Conservation (phyloP, 257 asterid species). For the Gentiana macrophylla region DNA sequence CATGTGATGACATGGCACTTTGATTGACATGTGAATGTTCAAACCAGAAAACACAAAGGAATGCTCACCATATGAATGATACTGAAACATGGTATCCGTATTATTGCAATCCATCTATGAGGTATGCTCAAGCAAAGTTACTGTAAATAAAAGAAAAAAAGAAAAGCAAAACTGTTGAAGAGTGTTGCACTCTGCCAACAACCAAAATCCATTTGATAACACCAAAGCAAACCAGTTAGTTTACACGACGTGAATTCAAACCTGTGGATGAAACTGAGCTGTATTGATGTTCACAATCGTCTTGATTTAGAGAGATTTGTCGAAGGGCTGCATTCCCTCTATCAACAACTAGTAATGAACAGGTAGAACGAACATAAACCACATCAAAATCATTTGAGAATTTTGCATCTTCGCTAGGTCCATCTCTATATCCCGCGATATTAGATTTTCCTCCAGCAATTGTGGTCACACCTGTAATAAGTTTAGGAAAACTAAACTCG, state of each 20-base stretch:
- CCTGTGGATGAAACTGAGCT: slow-evolving; percentile 67
- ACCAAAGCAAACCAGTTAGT: slow-evolving; percentile 1
- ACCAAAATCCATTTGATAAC: background rate
- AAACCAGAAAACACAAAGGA: too few relatives aligned
- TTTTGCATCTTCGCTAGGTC: slow-evolving; percentile 96
- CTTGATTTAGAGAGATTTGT: slow-evolving; percentile 72
- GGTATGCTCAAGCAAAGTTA: too few relatives aligned
- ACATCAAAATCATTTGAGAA: slow-evolving; percentile 89
- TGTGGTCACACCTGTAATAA: slow-evolving; percentile 80
- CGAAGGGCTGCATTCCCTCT: slow-evolving; percentile 98
- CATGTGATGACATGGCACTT: too few relatives aligned
- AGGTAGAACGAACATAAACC: slow-evolving; percentile 65
- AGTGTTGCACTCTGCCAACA: background rate
- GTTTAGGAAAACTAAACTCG: slow-evolving; percentile 8
- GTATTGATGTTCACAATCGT: slow-evolving; percentile 66
- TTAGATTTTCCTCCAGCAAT: slow-evolving; percentile 98
- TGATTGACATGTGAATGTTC: too few relatives aligned
- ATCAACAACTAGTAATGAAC: slow-evolving; percentile 80
- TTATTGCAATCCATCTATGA: too few relatives aligned
- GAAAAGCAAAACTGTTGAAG: background rate
- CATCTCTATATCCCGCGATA: slow-evolving; percentile 87
- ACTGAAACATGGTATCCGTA: too few relatives aligned
- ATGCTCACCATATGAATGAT: too few relatives aligned
- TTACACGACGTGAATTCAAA: slow-evolving; percentile 11
- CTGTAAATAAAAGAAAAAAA: too few relatives aligned